Base-by-base conservation (phyloP, 2,329 filamentous ascomycete species). In the Epichloe baconii region DNA sequence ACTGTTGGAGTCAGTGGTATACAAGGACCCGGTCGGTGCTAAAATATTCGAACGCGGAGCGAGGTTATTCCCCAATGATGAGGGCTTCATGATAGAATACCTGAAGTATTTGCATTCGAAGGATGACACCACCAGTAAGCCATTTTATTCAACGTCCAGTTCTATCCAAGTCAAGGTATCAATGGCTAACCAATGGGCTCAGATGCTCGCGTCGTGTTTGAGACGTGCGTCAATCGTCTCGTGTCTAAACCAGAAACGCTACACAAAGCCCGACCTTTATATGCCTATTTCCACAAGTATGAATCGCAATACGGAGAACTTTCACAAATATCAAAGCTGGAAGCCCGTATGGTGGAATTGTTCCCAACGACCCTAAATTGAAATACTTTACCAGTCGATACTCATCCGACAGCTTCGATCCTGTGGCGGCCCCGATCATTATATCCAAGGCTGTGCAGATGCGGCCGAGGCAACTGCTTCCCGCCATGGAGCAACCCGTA, bases 11-110 rank as follows among this genome's bases (percentile, higher is more conserved):
- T 91, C 93, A 64, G 84, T 95, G 59, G 94, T 94, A 58, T 98
- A 98, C 68, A 93, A 95, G 62, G 93, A 97, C 61, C 80, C 84
- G 0, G 88, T 93, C 0, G 91, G 90, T 1, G 87, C 86, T 43
- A 96, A 93, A 70, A 97, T 98, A 54, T 95, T 97, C 58, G 93
- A 98, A 64, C 85, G 91, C 44, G 93, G 93, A 19, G 83, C 91
- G 56, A 93, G 88, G 62, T 74, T 98, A 12, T 98, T 97, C 63
- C 91, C 91, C 0, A 88, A 94, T 47, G 91, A 97, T 61, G 90
- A 95, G 65, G 77, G 82, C 52, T 97, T 97, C 68, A 88, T 94
- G 56, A 77, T 98, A 48, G 90, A 97, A 67, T 97, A 98, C 66
- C 76, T 98, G 60, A 96, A 95, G 71, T 93, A 95, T 67, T 73